Percentiles rank a stretch among this genome's conserved stretches.
Evolutionary conservation across 768 basidiomycete species (phyloP).

Genomic region (Lentinus tigrinus): DNA sequence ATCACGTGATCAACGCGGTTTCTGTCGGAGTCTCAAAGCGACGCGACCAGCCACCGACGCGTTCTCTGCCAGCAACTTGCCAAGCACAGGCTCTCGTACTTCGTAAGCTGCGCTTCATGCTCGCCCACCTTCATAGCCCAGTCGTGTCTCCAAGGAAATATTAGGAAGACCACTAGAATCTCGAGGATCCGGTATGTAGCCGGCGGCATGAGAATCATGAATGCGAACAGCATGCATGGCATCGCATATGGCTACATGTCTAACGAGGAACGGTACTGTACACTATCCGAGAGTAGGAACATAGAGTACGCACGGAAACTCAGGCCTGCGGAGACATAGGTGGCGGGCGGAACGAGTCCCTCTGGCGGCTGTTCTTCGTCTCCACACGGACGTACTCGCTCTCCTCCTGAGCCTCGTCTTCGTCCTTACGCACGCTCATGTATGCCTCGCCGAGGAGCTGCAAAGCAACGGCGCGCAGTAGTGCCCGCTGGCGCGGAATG

Average conservation of each 20-base stretch:
- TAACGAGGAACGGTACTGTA: neutral
- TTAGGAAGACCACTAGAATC: no score
- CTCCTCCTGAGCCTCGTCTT: slow-evolving; percentile 48
- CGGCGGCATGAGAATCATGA: no score
- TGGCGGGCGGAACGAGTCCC: slow-evolving; percentile 27
- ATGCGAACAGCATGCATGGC: no score
- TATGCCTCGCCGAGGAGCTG: slow-evolving; percentile 86
- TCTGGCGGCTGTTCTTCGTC: slow-evolving; percentile 61
- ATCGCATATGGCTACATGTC: neutral
- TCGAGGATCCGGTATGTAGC: no score
- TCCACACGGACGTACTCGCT: slow-evolving; percentile 83
- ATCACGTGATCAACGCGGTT: neutral
- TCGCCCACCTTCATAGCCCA: no score
- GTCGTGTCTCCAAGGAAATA: no score
- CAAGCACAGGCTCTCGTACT: no score
- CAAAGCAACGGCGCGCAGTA: slow-evolving; percentile 75
- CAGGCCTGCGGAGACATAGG: neutral
- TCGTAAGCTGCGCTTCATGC: no score
- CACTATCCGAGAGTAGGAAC: neutral
- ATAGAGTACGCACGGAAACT: neutral
- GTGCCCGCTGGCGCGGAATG: slow-evolving; percentile 54
- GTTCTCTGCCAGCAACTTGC: no score
- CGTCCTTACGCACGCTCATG: slow-evolving; percentile 65
- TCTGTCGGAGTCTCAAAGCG: neutral
- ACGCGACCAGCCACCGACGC: no score